phyloP scores from a whole-genome alignment of 2,329 filamentous ascomycete genomes.

The Pseudovirgaria hyperparasitica region DNA sequence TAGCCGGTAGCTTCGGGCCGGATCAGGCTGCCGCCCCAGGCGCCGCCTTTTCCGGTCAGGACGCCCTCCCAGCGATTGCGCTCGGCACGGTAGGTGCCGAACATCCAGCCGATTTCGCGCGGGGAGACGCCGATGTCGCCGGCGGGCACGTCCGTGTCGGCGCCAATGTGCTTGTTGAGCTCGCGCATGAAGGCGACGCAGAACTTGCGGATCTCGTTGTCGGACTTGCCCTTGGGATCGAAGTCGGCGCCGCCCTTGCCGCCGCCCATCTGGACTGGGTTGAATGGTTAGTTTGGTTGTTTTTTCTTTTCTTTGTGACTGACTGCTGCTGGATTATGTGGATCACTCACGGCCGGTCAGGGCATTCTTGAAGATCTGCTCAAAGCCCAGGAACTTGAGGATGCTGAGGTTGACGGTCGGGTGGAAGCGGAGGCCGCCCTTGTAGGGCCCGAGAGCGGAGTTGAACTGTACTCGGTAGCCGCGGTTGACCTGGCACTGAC shows the following conservation, averaged over 20 bases:
- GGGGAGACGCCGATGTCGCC: constrained; percentile 92
- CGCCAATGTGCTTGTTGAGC: constrained; percentile 89
- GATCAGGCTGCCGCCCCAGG: constrained; percentile 89
- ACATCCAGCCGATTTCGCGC: constrained; percentile 89
- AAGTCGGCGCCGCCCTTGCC: constrained; percentile 98
- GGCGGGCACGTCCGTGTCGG: constrained; percentile 89
- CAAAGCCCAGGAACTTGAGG: constrained; percentile 96
- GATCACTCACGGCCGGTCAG: constrained; percentile 66
- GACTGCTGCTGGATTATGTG: too few relatives aligned
- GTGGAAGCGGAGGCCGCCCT: constrained; percentile 92
- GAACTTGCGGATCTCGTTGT: constrained; percentile 95
- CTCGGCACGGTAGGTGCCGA: constrained; percentile 82
- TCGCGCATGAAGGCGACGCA: constrained; percentile 94
- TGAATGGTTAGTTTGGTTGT: constrained; percentile 2
- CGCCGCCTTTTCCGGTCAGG: constrained; percentile 86
- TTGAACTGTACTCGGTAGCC: constrained; percentile 98
- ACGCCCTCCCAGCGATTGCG: constrained; percentile 92
- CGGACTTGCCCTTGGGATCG: constrained; percentile 96
- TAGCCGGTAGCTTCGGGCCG: constrained; percentile 94
- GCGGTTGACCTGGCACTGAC: constrained; percentile 79
- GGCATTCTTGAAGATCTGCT: constrained; percentile 99
- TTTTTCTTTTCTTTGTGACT: too few relatives aligned
- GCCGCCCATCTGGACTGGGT: constrained; percentile 77
- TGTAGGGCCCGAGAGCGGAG: constrained; percentile 93
- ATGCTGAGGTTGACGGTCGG: constrained; percentile 66